These are phyloP conservation scores for Halophytophthora batemanensis DNA, from an alignment of 352 stramenopile genomes.

Conservation along the genomic window DNA sequence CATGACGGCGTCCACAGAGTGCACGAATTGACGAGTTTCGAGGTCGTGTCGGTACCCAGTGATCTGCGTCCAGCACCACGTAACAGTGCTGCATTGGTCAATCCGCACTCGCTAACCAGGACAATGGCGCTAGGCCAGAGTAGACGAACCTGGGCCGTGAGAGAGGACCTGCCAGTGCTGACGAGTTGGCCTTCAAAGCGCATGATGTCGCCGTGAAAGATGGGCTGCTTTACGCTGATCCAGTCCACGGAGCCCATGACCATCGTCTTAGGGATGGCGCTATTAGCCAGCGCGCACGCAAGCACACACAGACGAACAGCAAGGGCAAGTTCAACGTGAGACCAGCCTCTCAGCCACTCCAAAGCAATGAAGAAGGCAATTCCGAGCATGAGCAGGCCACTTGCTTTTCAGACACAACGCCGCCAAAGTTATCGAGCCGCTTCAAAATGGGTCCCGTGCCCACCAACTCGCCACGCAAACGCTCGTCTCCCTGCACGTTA, in stretches of 20 bases:
- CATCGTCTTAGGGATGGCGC: conserved; percentile 13
- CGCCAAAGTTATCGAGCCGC: conserved; percentile 43
- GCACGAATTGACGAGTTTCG: conserved; percentile 21
- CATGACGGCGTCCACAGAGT: conserved; percentile 33
- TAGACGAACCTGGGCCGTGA: conserved; percentile 27
- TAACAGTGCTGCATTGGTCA: too few species aligned
- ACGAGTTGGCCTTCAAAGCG: conserved; percentile 35
- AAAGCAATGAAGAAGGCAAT: too few species aligned
- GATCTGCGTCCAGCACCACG: conserved; percentile 5
- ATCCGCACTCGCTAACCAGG: too few species aligned
- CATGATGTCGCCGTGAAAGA: conserved; percentile 38
- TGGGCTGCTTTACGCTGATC: conserved; percentile 31
- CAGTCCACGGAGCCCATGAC: conserved; percentile 23
- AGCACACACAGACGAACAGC: neutral
- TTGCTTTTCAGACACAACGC: conserved; percentile 35
- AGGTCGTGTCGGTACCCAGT: conserved; percentile 33
- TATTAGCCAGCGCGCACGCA: neutral
- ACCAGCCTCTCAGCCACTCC: too few species aligned
- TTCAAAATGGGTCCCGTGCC: conserved; percentile 50
- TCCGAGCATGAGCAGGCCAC: neutral
- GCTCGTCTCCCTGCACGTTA: conserved; percentile 33
- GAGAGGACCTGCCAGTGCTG: conserved; percentile 30
- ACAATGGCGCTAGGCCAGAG: too few species aligned
- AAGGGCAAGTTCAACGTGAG: neutral
- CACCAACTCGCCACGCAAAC: conserved; percentile 44